phyloP scores from a whole-genome alignment of 495 filamentous ascomycete genomes.

The Aspergillus wentii region DNA sequence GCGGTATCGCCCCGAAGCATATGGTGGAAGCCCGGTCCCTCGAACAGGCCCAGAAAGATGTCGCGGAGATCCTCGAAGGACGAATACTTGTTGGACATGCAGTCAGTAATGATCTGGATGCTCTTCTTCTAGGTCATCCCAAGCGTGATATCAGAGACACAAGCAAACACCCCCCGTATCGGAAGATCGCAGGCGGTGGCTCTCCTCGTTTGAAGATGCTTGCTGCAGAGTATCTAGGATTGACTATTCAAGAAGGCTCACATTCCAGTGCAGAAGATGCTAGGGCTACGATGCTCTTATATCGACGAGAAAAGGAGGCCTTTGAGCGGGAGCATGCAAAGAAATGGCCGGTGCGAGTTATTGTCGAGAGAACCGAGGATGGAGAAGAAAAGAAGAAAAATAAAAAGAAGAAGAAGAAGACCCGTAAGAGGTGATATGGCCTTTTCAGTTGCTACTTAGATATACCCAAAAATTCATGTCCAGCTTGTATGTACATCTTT shows the following conservation, averaged over 20 bases:
- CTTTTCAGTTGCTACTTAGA: conserved; percentile 2
- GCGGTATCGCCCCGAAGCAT: conserved; percentile 67
- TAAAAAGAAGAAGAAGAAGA: conserved; percentile 52
- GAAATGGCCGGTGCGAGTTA: conserved; percentile 49
- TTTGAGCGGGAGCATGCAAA: conserved; percentile 77
- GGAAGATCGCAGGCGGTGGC: conserved; percentile 66
- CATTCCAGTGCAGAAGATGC: conserved; percentile 86
- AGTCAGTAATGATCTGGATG: conserved; percentile 79
- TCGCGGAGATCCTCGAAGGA: conserved; percentile 66
- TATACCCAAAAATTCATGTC: conserved; percentile 3
- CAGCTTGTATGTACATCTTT: no score
- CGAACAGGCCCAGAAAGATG: conserved; percentile 66
- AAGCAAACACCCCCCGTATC: conserved; percentile 66
- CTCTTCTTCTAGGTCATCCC: conserved; percentile 70
- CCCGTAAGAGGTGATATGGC: conserved; percentile 37
- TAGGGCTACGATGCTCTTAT: conserved; percentile 80
- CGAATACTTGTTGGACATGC: conserved; percentile 85
- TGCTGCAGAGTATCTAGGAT: conserved; percentile 69
- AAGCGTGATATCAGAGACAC: conserved; percentile 79
- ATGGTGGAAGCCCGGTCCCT: conserved; percentile 66
- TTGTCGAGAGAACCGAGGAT: conserved; percentile 31
- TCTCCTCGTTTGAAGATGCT: conserved; percentile 74
- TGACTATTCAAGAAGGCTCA: conserved; percentile 76
- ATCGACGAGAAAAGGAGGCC: conserved; percentile 68
- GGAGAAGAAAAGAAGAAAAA: conserved; percentile 40